phyloP scores from a whole-genome alignment of 768 basidiomycete species.

The Goffeauzyma gilvescens region DNA sequence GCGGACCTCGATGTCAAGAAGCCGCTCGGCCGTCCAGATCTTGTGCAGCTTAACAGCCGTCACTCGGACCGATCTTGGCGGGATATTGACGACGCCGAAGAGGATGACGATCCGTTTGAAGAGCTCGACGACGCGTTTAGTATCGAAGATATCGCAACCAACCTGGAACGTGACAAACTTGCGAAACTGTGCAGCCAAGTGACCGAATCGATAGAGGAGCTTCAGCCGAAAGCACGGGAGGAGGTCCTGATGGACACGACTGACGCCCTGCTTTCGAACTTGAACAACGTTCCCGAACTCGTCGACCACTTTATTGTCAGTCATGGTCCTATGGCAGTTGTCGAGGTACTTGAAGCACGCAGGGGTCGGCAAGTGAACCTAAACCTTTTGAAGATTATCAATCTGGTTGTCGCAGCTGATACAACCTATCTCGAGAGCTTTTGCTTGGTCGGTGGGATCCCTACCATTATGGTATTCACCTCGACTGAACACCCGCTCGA shows the following conservation, averaged over 20 bases:
- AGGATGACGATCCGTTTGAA: slow-evolving; percentile 71
- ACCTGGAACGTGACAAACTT: slow-evolving; percentile 79
- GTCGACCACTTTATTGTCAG: slow-evolving; percentile 69
- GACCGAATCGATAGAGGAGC: slow-evolving; percentile 66
- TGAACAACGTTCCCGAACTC: slow-evolving; percentile 67
- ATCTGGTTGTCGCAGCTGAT: slow-evolving; percentile 57
- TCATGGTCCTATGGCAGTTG: slow-evolving; percentile 84
- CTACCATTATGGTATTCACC: slow-evolving; percentile 84
- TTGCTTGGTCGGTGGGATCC: slow-evolving; percentile 72
- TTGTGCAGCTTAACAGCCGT: slow-evolving; percentile 64
- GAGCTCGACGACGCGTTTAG: slow-evolving; percentile 90
- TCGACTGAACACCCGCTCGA: slow-evolving; percentile 85
- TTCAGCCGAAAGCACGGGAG: slow-evolving; percentile 62
- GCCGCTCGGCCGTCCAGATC: slow-evolving; percentile 35
- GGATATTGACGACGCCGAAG: slow-evolving; percentile 69
- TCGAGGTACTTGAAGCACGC: slow-evolving; percentile 78
- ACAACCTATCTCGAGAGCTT: slow-evolving; percentile 80
- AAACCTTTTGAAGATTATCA: slow-evolving; percentile 72
- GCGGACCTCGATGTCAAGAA: slow-evolving; percentile 21
- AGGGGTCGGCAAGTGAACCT: slow-evolving; percentile 69
- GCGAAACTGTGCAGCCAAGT: slow-evolving; percentile 66
- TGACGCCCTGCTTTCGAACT: slow-evolving; percentile 44
- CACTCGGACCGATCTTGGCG: slow-evolving; percentile 81
- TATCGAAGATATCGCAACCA: slow-evolving; percentile 78
- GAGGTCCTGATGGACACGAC: slow-evolving; percentile 54